Percentiles rank a stretch among this genome's conserved stretches.
Evolutionary conservation across 176 grass and related monocot genomes (phyloP).

Genomic region (Hordeum marinum): DNA sequence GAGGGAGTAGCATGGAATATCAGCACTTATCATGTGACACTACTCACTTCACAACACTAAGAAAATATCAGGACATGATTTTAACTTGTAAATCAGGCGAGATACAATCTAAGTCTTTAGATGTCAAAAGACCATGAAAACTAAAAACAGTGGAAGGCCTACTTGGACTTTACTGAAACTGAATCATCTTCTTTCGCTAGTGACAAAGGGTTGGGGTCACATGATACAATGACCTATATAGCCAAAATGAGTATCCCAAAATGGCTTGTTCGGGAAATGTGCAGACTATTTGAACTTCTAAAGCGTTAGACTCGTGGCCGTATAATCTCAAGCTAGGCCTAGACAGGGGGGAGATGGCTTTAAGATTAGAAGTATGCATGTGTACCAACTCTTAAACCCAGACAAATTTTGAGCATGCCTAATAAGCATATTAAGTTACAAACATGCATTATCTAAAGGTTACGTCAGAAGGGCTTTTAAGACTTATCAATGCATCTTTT

Average conservation of each 20-base stretch:
- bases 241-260: background rate
- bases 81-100: conserved; percentile 4
- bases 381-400: background rate
- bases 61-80: background rate
- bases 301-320: background rate
- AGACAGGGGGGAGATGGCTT: background rate
- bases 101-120: background rate
- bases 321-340: background rate
- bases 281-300: background rate
- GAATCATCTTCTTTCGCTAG: conserved; percentile 8
- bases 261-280: background rate
- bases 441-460: background rate
- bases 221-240: background rate
- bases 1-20: background rate
- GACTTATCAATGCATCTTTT: background rate
- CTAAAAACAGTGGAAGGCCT: background rate
- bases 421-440: background rate
- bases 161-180: background rate
- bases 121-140: background rate
- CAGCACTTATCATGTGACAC: background rate
- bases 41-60: conserved; percentile 1
- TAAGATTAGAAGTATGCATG: background rate
- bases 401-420: background rate
- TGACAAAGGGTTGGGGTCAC: background rate
- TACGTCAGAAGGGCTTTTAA: background rate